These are phyloP conservation scores for Vigna reflexopilosa DNA, from an alignment of 306 rosid genomes.

Conservation along the genomic window DNA sequence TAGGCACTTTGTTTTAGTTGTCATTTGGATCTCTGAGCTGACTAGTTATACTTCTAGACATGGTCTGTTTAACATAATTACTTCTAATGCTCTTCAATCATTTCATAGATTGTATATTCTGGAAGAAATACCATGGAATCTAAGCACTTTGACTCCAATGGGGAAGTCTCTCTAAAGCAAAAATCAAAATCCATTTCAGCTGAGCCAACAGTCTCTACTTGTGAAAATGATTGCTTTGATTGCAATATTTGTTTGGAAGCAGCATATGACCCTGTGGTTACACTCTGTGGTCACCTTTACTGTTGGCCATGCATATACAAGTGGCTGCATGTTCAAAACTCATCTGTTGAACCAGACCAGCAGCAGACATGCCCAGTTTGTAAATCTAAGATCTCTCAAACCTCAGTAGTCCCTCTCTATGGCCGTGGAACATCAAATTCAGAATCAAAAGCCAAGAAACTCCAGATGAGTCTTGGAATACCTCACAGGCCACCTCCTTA, in stretches of 20 bases:
- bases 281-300: slow-evolving; percentile 90
- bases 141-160: slow-evolving; percentile 53
- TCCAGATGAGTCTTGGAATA: slow-evolving; percentile 54
- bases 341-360: slow-evolving; percentile 56
- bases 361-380: slow-evolving; percentile 80
- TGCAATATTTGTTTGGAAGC: slow-evolving; percentile 95
- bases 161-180: slow-evolving; percentile 55
- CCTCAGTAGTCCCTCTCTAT: slow-evolving; percentile 86
- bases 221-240: slow-evolving; percentile 68
- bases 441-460: slow-evolving; percentile 60
- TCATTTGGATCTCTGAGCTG: slow-evolving; percentile 16
- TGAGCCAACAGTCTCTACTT: slow-evolving; percentile 45
- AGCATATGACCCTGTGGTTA: slow-evolving; percentile 84
- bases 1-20: not conserved
- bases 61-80: not conserved
- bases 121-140: slow-evolving; percentile 60
- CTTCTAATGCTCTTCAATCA: slow-evolving; percentile 25
- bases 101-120: slow-evolving; percentile 47
- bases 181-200: slow-evolving; percentile 60
- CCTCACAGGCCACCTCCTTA: slow-evolving; percentile 78
- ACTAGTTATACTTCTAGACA: slow-evolving; percentile 14
- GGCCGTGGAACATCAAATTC: slow-evolving; percentile 69
- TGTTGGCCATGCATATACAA: slow-evolving; percentile 96
- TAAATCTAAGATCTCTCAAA: slow-evolving; percentile 69
- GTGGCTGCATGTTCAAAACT: slow-evolving; percentile 73